These are phyloP conservation scores for Gossypium trilobum DNA, from an alignment of 441 rosid genomes.

Conservation along the genomic window DNA sequence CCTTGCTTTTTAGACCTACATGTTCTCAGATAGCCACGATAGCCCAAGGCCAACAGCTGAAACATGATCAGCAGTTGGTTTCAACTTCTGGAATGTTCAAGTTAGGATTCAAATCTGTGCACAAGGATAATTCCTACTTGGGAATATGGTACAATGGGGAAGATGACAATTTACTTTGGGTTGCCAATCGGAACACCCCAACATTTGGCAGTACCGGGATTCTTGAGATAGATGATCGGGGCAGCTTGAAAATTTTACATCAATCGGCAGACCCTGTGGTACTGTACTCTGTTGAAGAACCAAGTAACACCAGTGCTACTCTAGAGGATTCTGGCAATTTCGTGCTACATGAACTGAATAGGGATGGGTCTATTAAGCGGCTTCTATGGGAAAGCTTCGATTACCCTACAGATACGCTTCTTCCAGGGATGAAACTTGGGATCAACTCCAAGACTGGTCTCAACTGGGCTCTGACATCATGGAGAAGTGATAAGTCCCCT, in stretches of 20 bases:
- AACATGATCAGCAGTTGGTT: background rate
- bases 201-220: slow-evolving; percentile 20
- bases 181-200: slow-evolving; percentile 9
- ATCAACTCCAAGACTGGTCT: background rate
- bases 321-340: slow-evolving; percentile 6
- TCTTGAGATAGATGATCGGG: slow-evolving; percentile 14
- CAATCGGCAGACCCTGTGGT: background rate
- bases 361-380: background rate
- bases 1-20: background rate
- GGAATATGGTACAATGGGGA: slow-evolving; percentile 16
- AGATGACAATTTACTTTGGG: slow-evolving; percentile 4
- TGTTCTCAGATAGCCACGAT: background rate
- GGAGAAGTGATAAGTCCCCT: slow-evolving; percentile 4
- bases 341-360: background rate
- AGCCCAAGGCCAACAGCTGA: slow-evolving; percentile 6
- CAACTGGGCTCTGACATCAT: background rate
- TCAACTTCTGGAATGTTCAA: slow-evolving; percentile 12
- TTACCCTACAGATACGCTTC: slow-evolving; percentile 7
- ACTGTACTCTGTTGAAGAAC: background rate
- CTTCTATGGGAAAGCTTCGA: slow-evolving; percentile 13
- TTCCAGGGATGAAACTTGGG: slow-evolving; percentile 10
- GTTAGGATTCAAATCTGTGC: slow-evolving; percentile 6
- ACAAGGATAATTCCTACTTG: background rate
- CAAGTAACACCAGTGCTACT: slow-evolving; percentile 3
- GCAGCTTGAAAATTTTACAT: background rate